Percentiles rank a stretch among this genome's conserved stretches.
These are phyloP conservation scores for Ascochyta fabae DNA, from an alignment of 2,329 filamentous ascomycete species.

Conservation along the genomic window DNA sequence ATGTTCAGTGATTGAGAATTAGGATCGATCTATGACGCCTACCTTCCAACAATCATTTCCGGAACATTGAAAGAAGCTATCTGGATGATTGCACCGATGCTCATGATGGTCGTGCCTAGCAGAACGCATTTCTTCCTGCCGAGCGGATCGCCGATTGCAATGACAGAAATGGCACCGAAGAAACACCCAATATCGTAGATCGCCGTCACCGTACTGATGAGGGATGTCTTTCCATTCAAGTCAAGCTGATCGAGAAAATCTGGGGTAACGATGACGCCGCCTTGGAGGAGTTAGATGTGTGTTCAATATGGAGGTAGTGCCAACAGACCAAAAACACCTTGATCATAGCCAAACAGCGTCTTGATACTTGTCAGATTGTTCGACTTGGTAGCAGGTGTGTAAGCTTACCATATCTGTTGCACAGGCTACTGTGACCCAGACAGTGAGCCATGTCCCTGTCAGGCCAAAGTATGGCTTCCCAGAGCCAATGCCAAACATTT, in stretches of 20 bases:
- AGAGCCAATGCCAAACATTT: slow-evolving; percentile 20
- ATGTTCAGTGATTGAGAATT: background rate
- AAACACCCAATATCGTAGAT: slow-evolving; percentile 68
- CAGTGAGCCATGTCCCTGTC: slow-evolving; percentile 62
- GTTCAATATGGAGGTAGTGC: background rate
- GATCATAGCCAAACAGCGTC: slow-evolving; percentile 52
- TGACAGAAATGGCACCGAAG: slow-evolving; percentile 59
- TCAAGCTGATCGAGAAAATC: slow-evolving; percentile 59
- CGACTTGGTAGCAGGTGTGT: too few relatives aligned
- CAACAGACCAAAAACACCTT: slow-evolving; percentile 58
- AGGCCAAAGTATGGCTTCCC: slow-evolving; percentile 60
- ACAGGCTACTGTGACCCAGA: slow-evolving; percentile 59
- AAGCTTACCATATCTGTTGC: slow-evolving; percentile 28
- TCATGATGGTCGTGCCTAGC: slow-evolving; percentile 57
- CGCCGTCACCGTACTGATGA: slow-evolving; percentile 59
- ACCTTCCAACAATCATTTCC: slow-evolving; percentile 58
- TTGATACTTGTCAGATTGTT: slow-evolving; percentile 22
- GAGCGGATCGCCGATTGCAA: slow-evolving; percentile 54
- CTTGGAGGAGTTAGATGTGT: slow-evolving; percentile 25
- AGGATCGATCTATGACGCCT: background rate
- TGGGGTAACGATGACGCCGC: slow-evolving; percentile 61
- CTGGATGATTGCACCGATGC: slow-evolving; percentile 57
- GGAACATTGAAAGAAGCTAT: slow-evolving; percentile 54
- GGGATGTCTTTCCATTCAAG: slow-evolving; percentile 51
- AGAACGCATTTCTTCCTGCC: slow-evolving; percentile 58